Percentiles rank a stretch among this genome's conserved stretches.
phyloP scores from a whole-genome alignment of 495 filamentous ascomycete species.

The Sordaria brevicollis region DNA sequence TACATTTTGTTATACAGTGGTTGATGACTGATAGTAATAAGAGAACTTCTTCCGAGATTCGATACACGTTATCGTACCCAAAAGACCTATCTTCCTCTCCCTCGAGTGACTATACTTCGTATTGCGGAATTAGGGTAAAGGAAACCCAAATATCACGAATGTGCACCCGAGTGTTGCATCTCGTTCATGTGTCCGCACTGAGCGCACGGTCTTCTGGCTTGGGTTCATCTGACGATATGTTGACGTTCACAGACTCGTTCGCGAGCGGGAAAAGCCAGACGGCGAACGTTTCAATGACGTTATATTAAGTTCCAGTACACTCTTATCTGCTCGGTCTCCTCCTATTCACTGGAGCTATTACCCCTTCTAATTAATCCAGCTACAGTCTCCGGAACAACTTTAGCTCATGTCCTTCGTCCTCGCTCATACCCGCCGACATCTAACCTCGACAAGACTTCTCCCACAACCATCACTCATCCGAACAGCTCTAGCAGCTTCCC shows the following conservation, averaged over 20 bases:
- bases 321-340: background rate
- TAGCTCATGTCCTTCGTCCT: background rate
- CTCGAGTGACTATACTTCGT: background rate
- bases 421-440: background rate
- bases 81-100: background rate
- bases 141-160: background rate
- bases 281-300: background rate
- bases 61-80: background rate
- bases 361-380: no score
- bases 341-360: no score
- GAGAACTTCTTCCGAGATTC: background rate
- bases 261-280: background rate
- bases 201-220: background rate
- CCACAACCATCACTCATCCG: background rate
- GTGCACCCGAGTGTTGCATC: background rate
- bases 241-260: background rate
- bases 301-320: background rate
- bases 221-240: background rate
- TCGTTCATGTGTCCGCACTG: background rate
- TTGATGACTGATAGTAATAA: background rate
- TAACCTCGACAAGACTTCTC: background rate
- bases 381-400: no score
- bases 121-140: background rate
- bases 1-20: background rate
- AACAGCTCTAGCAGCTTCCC: background rate